Evolutionary conservation across 2,329 filamentous ascomycete genomes (phyloP).

Genomic region (Talaromyces islandicus): DNA sequence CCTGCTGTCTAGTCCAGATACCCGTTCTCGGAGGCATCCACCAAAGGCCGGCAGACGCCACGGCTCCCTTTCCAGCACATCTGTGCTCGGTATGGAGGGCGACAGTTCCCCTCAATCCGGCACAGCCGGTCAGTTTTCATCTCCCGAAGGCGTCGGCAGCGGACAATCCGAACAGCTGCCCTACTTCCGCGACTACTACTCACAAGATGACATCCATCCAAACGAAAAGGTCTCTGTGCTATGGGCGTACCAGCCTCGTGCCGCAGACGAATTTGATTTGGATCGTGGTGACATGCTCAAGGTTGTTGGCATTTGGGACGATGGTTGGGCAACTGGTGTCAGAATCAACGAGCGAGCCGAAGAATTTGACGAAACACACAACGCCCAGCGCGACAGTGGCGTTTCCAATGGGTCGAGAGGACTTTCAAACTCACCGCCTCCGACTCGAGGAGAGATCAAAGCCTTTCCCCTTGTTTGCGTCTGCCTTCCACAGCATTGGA

Average conservation of each 20-base stretch:
- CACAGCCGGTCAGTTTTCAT: constrained; percentile 70
- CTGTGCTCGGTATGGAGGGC: constrained; percentile 61
- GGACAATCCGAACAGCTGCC: constrained; percentile 92
- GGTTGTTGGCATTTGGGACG: constrained; percentile 97
- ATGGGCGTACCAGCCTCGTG: constrained; percentile 95
- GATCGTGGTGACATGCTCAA: constrained; percentile 98
- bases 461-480: constrained; percentile 96
- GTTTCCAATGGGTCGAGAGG: constrained; percentile 68
- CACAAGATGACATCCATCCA: constrained; percentile 88
- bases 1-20: constrained; percentile 66
- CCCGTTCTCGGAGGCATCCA: constrained; percentile 49
- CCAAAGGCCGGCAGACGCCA: constrained; percentile 58
- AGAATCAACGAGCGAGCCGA: constrained; percentile 77
- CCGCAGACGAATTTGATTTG: constrained; percentile 84
- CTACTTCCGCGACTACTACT: constrained; percentile 99
- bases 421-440: constrained; percentile 54
- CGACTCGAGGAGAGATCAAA: constrained; percentile 77
- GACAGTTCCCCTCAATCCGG: constrained; percentile 66
- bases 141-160: constrained; percentile 73
- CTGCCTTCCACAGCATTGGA: constrained; percentile 91
- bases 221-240: constrained; percentile 84
- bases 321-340: constrained; percentile 95
- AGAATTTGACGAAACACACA: constrained; percentile 74
- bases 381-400: constrained; percentile 83
- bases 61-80: constrained; percentile 85